Evolutionary conservation across 345 rosid genomes (phyloP), one percentile per base, ranked within the genome.

Genomic region (Populus nigra): DNA sequence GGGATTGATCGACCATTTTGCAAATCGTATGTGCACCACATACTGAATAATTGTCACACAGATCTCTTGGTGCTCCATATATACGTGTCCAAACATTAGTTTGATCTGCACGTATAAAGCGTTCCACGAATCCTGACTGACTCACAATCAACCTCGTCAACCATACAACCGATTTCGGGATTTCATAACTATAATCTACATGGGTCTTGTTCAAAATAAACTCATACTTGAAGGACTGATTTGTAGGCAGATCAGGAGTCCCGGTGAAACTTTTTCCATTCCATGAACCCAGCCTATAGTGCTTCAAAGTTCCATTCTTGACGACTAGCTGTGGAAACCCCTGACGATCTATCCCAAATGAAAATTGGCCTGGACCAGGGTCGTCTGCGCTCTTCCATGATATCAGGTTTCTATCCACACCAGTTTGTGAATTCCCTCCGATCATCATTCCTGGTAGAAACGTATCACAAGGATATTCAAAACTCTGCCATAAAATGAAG

Each of bases 271-370:
- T 22, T 16, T 73, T 8, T 11, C 86, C 86, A 53, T 83, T 80
- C 86, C 86, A 80, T 9, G 81, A 71, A 1, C 86, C 83, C 5
- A 43, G 55, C 49, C 86, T 65, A 49, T 45, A 77, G 2, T 29
- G 36, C 47, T 65, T 69, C 3, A 1, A 22, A 16, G 67, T 9
- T 22, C 73, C 73, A 2, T 79, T 76, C 62, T 33, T 41, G 0
- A 77, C 9, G 27, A 83, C 73, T 4, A 83, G n/a, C 29, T 83
- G 83, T 1, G 83, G 86, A 74, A 38, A 77, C 33, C 83, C 86
- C 18, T 5, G 43, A 27, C 74, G 29, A 61, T 80, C 86, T 35
- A 83, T 65, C 71, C 71, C 2, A 0, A 36, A 3, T 1, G 79
- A 49, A 69, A 73, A 79, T 5, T 43, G 49, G 27, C 86, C 86